Conservation (phyloP, 345 rosid species). For the Jatropha curcas region DNA sequence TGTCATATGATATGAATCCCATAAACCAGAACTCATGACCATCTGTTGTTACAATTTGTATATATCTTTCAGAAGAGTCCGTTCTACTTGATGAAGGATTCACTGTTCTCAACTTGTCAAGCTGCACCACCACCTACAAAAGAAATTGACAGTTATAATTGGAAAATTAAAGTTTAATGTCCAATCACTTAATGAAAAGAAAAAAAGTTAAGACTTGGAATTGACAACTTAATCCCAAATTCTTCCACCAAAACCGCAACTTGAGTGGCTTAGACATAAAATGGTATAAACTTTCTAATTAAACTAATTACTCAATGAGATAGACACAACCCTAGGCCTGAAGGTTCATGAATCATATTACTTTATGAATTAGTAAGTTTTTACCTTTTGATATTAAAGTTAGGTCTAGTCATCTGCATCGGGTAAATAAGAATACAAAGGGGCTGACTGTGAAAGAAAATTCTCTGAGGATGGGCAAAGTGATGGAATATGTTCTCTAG, state of each 20-base stretch:
- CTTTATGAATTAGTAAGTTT: neutral
- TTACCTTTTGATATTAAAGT: neutral
- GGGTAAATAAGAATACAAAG: neutral
- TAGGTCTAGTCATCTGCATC: neutral
- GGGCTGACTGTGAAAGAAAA: neutral
- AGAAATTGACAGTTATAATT: slow-evolving; percentile 6
- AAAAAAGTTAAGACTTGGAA: too few relatives aligned
- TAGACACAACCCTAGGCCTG: neutral
- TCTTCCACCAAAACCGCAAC: neutral
- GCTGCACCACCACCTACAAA: slow-evolving; percentile 59
- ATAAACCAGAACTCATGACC: slow-evolving; percentile 83
- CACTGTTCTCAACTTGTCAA: slow-evolving; percentile 53
- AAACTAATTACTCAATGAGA: neutral
- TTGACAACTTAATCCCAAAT: neutral
- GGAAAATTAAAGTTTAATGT: neutral
- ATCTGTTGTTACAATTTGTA: slow-evolving; percentile 55
- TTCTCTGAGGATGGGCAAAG: neutral
- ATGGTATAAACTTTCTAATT: neutral
- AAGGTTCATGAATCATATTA: neutral
- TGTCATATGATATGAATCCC: slow-evolving; percentile 75
- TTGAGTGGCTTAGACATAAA: neutral
- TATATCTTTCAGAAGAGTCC: slow-evolving; percentile 62
- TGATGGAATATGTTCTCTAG: slow-evolving; percentile 14
- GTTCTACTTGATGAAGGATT: slow-evolving; percentile 54
- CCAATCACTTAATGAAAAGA: neutral